phyloP scores from a whole-genome alignment of 768 basidiomycete genomes.

The Strobilomyces dryophilus region DNA sequence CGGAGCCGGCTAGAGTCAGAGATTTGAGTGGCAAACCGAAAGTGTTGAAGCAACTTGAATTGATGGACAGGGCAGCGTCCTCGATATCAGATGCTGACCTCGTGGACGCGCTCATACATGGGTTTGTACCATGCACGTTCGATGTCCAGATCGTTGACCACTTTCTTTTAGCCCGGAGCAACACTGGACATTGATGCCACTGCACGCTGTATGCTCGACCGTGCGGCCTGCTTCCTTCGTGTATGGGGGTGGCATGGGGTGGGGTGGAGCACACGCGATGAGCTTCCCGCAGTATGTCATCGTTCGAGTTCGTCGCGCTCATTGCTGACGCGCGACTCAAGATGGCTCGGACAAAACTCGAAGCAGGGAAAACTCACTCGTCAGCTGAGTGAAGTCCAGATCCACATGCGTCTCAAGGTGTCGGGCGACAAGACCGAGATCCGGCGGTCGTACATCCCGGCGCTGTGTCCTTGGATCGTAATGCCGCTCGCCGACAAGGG shows the following conservation, averaged over 20 bases:
- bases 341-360: slow-evolving; percentile 98
- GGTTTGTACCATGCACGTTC: slow-evolving; percentile 42
- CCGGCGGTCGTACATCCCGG: slow-evolving; percentile 85
- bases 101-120: slow-evolving; percentile 90
- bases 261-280: slow-evolving; percentile 62
- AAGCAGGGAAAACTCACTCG: slow-evolving; percentile 80
- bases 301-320: no score
- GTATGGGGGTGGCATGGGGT: slow-evolving; percentile 69
- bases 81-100: slow-evolving; percentile 95
- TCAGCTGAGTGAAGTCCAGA: slow-evolving; percentile 85
- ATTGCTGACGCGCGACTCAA: slow-evolving; percentile 28
- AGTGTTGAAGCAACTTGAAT: slow-evolving; percentile 64
- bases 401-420: slow-evolving; percentile 90
- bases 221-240: slow-evolving; percentile 82
- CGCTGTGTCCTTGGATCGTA: slow-evolving; percentile 79
- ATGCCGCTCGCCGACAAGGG: slow-evolving; percentile 73
- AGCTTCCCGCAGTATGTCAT: slow-evolving; percentile 77
- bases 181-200: slow-evolving; percentile 93
- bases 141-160: neutral
- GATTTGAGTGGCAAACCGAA: slow-evolving; percentile 60
- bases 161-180: slow-evolving; percentile 72
- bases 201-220: slow-evolving; percentile 88
- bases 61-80: slow-evolving; percentile 86
- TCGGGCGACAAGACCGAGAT: slow-evolving; percentile 90
- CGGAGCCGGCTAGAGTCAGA: slow-evolving; percentile 59